A percentile compares a stretch with the other conserved stretches of the same genome.
These are phyloP conservation scores for Trichoderma oligosporum DNA, from an alignment of 2,329 filamentous ascomycete species.

Conservation along the genomic window DNA sequence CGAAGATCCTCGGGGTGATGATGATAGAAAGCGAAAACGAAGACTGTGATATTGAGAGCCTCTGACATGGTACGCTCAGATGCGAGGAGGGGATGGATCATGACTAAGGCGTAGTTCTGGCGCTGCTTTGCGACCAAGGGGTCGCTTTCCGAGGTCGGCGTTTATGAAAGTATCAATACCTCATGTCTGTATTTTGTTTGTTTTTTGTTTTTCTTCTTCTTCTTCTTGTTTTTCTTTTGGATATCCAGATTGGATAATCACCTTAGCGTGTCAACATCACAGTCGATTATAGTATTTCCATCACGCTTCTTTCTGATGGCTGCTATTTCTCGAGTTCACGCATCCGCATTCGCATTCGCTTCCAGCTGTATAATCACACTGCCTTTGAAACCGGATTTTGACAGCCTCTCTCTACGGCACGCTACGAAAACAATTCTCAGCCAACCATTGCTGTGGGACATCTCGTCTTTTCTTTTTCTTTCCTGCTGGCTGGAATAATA, in stretches of 20 bases:
- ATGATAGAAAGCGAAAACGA: conserved; percentile 60
- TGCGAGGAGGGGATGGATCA: neutral
- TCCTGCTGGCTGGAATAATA: neutral
- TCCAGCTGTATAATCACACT: neutral
- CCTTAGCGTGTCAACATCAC: neutral
- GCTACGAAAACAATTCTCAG: neutral
- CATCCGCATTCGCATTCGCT: neutral
- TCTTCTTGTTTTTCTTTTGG: neutral
- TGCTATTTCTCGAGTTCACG: neutral
- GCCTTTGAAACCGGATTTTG: neutral
- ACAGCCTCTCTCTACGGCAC: neutral
- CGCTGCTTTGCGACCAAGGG: conserved; percentile 10
- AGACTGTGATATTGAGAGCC: conserved; percentile 39
- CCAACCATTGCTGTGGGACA: neutral
- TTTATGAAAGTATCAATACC: conserved; percentile 10
- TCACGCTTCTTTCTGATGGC: neutral
- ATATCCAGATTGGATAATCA: conserved; percentile 13
- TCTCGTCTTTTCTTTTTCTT: neutral
- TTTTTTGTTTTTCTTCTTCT: neutral
- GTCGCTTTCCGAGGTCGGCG: conserved; percentile 4
- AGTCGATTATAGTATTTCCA: neutral
- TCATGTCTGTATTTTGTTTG: neutral
- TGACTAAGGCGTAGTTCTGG: conserved; percentile 7
- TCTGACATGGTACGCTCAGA: neutral
- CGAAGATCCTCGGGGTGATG: conserved; percentile 52